These are phyloP conservation scores for Spiraea crenata DNA, from an alignment of 331 rosid species.

Conservation along the genomic window DNA sequence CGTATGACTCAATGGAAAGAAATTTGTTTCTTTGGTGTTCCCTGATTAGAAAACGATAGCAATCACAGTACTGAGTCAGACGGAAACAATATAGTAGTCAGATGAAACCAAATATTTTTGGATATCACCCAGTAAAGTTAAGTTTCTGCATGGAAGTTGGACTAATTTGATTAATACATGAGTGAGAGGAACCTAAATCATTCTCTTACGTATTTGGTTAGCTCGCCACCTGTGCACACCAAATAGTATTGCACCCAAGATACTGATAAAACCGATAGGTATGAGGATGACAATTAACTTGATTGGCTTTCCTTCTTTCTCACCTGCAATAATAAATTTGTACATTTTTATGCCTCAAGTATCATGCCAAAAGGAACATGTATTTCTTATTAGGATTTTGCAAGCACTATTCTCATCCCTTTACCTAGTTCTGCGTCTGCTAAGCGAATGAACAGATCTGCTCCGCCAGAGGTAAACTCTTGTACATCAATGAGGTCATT, in stretches of 20 bases:
- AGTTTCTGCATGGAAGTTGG: neutral
- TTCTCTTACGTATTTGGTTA: constrained; percentile 6
- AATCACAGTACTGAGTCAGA: neutral
- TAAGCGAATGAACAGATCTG: no score
- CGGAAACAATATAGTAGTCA: neutral
- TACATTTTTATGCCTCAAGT: neutral
- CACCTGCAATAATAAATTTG: neutral
- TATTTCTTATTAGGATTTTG: neutral
- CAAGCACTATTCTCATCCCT: neutral
- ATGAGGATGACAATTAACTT: constrained; percentile 13
- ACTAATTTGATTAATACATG: neutral
- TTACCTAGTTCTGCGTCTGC: constrained; percentile 23
- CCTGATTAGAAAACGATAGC: neutral
- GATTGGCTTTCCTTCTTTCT: no score
- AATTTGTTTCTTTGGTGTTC: no score
- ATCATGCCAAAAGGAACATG: neutral
- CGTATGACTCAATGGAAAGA: no score
- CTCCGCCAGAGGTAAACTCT: no score
- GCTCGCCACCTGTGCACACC: neutral
- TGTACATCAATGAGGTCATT: constrained; percentile 13
- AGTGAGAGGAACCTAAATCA: no score
- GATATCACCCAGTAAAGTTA: neutral
- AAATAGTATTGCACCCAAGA: neutral
- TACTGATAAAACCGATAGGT: neutral
- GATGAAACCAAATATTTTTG: neutral